These are phyloP conservation scores for Dactylellina drechsleri DNA, from an alignment of 2,329 filamentous ascomycete genomes.

Conservation along the genomic window DNA sequence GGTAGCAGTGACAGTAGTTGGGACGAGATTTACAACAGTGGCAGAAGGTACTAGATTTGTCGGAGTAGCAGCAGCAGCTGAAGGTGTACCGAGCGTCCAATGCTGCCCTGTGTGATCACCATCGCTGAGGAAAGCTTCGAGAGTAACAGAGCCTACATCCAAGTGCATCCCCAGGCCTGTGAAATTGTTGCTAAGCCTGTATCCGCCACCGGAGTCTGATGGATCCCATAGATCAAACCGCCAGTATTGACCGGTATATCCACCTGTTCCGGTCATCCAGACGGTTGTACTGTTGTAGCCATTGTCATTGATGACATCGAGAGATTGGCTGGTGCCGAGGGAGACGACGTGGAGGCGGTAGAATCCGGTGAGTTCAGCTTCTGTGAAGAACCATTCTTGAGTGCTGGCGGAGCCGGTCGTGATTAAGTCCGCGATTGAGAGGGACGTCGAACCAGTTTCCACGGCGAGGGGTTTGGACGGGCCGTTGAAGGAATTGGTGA, in stretches of 20 bases:
- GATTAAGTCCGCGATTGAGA: constrained; percentile 4
- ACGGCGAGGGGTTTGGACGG: constrained; percentile 13
- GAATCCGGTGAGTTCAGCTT: not conserved
- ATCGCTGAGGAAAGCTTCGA: constrained; percentile 4
- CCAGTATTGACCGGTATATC: constrained; percentile 26
- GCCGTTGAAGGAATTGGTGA: constrained; percentile 27
- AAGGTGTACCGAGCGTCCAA: constrained; percentile 23
- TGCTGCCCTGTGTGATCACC: constrained; percentile 28
- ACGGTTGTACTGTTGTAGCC: constrained; percentile 22
- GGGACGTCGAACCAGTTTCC: not conserved
- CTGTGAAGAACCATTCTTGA: constrained; percentile 19
- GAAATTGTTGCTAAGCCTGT: constrained; percentile 29
- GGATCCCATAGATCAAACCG: constrained; percentile 30
- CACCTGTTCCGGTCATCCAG: constrained; percentile 19
- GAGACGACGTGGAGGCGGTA: constrained; percentile 32
- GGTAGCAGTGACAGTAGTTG: not conserved
- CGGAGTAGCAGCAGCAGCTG: not conserved
- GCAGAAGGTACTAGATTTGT: not conserved
- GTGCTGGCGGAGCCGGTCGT: not conserved
- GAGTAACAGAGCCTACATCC: constrained; percentile 28
- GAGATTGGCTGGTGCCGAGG: constrained; percentile 7
- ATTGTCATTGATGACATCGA: constrained; percentile 38
- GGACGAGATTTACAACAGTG: not conserved
- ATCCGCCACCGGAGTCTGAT: constrained; percentile 13
- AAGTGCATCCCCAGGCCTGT: constrained; percentile 21